Conservation (phyloP, 805 yeast genomes). For the Candida sonorensis region DNA sequence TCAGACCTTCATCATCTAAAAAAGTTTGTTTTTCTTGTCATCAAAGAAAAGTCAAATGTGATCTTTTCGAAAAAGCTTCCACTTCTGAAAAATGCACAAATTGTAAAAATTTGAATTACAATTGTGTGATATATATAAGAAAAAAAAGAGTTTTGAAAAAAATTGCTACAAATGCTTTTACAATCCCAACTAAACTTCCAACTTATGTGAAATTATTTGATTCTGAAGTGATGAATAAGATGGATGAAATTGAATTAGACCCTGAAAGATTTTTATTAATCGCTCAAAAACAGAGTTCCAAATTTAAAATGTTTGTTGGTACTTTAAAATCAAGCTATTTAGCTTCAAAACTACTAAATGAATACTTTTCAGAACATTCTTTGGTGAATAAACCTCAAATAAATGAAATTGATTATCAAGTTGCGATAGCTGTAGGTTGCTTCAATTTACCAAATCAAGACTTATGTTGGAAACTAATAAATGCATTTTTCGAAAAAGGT, state of each 20-base stretch:
- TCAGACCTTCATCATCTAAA: constrained; percentile 49
- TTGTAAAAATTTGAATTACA: constrained; percentile 38
- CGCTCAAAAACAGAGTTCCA: constrained; percentile 4
- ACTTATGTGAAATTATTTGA: constrained; percentile 5
- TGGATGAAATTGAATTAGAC: constrained; percentile 10
- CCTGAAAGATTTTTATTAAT: constrained; percentile 5
- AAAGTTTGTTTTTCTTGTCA: constrained; percentile 69
- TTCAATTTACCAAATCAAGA: constrained; percentile 56
- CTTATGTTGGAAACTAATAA: constrained; percentile 53
- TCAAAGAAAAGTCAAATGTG: constrained; percentile 65
- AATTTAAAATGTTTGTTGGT: constrained; percentile 23
- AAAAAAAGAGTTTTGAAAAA: constrained; percentile 33
- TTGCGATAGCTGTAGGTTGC: constrained; percentile 61
- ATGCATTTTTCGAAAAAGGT: constrained; percentile 52
- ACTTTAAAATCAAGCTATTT: constrained; percentile 5
- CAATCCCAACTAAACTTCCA: constrained; percentile 15
- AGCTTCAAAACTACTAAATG: constrained; percentile 6
- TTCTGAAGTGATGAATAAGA: constrained; percentile 1
- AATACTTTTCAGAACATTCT: constrained; percentile 5
- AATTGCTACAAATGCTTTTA: constrained; percentile 7
- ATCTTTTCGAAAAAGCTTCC: constrained; percentile 37
- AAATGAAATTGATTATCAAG: constrained; percentile 48
- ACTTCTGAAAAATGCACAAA: constrained; percentile 35
- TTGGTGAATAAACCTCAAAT: constrained; percentile 10
- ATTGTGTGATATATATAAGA: constrained; percentile 64